phyloP scores from a whole-genome alignment of 225 moss, liverwort and hornwort species.

The Lunularia cruciata region DNA sequence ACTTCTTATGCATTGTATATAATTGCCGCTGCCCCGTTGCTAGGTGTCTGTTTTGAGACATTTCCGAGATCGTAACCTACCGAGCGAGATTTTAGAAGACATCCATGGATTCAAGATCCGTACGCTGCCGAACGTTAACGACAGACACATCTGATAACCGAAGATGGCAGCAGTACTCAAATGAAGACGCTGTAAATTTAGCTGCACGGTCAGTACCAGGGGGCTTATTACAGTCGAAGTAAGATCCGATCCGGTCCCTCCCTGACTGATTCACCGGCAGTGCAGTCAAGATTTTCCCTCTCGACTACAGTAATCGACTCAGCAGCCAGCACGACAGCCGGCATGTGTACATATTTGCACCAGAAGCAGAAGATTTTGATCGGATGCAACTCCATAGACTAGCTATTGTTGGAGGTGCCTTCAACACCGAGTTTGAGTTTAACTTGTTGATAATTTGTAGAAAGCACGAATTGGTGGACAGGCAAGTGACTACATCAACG shows the following conservation, averaged over 20 bases:
- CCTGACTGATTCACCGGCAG: not conserved
- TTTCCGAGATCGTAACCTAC: no score
- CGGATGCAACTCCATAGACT: not conserved
- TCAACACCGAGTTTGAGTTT: not conserved
- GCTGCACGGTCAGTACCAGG: no score
- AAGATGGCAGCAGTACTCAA: not conserved
- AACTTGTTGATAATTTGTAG: not conserved
- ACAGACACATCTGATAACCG: not conserved
- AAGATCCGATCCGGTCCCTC: not conserved
- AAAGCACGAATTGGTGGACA: not conserved
- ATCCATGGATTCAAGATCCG: not conserved
- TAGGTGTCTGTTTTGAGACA: not conserved
- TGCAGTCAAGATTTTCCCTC: not conserved
- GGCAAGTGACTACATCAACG: not conserved
- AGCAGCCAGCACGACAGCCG: no score
- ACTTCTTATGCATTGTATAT: not conserved
- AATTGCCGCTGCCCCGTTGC: not conserved
- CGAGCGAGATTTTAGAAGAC: not conserved
- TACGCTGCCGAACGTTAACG: not conserved
- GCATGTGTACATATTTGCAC: constrained; percentile 2
- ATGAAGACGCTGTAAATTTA: not conserved
- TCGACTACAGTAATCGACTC: not conserved
- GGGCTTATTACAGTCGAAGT: no score
- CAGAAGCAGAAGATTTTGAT: not conserved
- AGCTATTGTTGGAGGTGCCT: no score